Base-by-base conservation (phyloP, 2,329 filamentous ascomycete species). In the Lasiodiplodia citricola region DNA sequence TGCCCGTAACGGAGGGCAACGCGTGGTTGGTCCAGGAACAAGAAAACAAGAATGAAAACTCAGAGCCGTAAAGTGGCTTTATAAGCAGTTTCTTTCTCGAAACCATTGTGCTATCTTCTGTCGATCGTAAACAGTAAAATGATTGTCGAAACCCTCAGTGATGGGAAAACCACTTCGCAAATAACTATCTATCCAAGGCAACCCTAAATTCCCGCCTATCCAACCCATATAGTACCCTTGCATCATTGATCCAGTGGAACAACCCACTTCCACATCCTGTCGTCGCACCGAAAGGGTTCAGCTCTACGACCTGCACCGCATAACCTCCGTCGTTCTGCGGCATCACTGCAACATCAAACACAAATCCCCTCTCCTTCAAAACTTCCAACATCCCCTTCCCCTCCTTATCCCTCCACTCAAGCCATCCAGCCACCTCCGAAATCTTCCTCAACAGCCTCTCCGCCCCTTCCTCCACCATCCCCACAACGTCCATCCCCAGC, bases 211-310 rank as follows among this genome's bases (percentile, higher is more conserved):
- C 31, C 54, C 37, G 16, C 5, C 72, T 70, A 10, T 72, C 65
- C 35, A 76, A 66, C 2, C 80, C 79, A 70, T 83, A 82, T 50
- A 84, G 68, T 6, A 77, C 62, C 4, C 73, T 72, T 3, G 74
- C 73, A 72, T 85, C 80, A 10, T 71, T 74, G 0, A 82, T 71
- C 83, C 82, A 85, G 16, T 85, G 79, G 69, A 83, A 86, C 31
- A 85, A 72, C 70, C 81, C 84, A 31, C 79, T 81, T 8, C 83
- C 82, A 73, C 82, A 84, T 3, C 77, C 79, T 25, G 80, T 82
- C 70, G 80, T 75, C 2, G 77, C 79, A 0, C 83, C 83, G 71
- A 85, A 85, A 1, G 77, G 78, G 67, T 84, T 85, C 44, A 84
- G 73, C 72, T 85, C 81, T 16, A 85, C 76, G n/a, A 85, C 72